These are phyloP conservation scores for Trametes coccinea DNA, from an alignment of 768 basidiomycete species.

Conservation along the genomic window DNA sequence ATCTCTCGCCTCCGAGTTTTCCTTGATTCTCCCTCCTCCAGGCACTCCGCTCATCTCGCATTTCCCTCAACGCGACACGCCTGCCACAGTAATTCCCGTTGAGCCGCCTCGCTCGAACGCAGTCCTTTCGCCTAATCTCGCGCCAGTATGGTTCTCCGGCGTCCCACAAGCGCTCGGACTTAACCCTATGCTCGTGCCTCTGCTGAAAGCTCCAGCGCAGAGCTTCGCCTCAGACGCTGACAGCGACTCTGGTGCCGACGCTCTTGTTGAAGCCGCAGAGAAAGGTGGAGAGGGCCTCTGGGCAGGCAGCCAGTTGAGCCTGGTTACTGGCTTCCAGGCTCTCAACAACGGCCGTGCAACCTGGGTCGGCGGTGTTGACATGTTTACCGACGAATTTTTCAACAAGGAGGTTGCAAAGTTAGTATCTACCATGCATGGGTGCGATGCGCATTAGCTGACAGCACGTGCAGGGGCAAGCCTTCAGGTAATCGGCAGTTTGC, in stretches of 20 bases:
- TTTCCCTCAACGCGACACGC: slow-evolving; percentile 73
- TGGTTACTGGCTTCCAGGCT: slow-evolving; percentile 92
- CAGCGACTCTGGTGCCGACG: slow-evolving; percentile 56
- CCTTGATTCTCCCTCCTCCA: slow-evolving; percentile 83
- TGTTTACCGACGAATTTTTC: slow-evolving; percentile 78
- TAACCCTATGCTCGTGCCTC: slow-evolving; percentile 80
- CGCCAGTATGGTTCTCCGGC: slow-evolving; percentile 79
- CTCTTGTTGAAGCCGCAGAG: slow-evolving; percentile 68
- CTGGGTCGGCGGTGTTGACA: slow-evolving; percentile 78
- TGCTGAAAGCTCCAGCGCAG: slow-evolving; percentile 74
- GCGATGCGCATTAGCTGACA: background rate
- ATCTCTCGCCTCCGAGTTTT: slow-evolving; percentile 88
- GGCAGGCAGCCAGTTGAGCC: slow-evolving; percentile 73
- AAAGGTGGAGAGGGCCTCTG: slow-evolving; percentile 78
- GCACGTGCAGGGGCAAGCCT: slow-evolving; percentile 47
- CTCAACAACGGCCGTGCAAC: slow-evolving; percentile 71
- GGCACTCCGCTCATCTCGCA: slow-evolving; percentile 84
- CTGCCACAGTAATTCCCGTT: slow-evolving; percentile 66
- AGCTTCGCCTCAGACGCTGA: slow-evolving; percentile 75
- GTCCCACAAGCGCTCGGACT: slow-evolving; percentile 61
- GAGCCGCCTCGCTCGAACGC: slow-evolving; percentile 43
- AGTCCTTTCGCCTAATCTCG: slow-evolving; percentile 47
- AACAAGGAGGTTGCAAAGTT: slow-evolving; percentile 61
- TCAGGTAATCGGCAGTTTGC: slow-evolving; percentile 79
- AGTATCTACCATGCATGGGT: slow-evolving; percentile 27